Base-by-base conservation (phyloP, 2,329 filamentous ascomycete species). In the Berkeleyomyces basicola region DNA sequence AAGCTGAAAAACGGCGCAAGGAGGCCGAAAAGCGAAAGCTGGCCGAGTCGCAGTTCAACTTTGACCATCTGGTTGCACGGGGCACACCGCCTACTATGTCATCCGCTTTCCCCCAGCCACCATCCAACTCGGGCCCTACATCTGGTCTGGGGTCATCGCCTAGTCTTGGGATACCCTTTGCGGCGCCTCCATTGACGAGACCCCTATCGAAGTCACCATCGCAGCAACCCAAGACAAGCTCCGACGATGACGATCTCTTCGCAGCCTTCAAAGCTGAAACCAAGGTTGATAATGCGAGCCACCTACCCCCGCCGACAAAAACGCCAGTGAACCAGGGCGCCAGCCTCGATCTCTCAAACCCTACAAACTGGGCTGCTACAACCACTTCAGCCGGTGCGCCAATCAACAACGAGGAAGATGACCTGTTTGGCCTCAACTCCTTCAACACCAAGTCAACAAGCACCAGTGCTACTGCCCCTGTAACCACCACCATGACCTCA, bases 371-470 rank as follows among this genome's bases (percentile, higher is more conserved):
- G 82, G 73, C 69, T 33, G 68, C 74, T 61, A 70, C 74, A 36
- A 53, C 70, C 3, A 64, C 67, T 16, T 67, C 72, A 1, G 69
- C 70, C 61, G 68, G 69, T 51, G 70, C 69, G 9, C 71, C 68
- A 0, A 74, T 84, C 65, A 46, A 44, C 40, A 77, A 81, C 39
- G 86, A 92, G 63, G 88, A 96, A 68, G 90, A 95, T 70, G 90
- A 96, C 70, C 89, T 90, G 1, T 96, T 97, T 71, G 92, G 89
- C 0, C 75, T 96, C 43, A 85, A 79, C 64, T 77, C 86, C 66
- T 71, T 90, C 69, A 81, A 82, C 66, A 62, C 39, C 58, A 75
- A 67, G 53, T 68, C 39, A 63, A 14, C 53, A 55, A 16, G 39
- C 33, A 46, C 47, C 59, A 36, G 37, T 60, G n/a, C 71, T 3